phyloP scores from a whole-genome alignment of 1,284 basidiomycete species.

The Microbotryum silenes-acaulis region DNA sequence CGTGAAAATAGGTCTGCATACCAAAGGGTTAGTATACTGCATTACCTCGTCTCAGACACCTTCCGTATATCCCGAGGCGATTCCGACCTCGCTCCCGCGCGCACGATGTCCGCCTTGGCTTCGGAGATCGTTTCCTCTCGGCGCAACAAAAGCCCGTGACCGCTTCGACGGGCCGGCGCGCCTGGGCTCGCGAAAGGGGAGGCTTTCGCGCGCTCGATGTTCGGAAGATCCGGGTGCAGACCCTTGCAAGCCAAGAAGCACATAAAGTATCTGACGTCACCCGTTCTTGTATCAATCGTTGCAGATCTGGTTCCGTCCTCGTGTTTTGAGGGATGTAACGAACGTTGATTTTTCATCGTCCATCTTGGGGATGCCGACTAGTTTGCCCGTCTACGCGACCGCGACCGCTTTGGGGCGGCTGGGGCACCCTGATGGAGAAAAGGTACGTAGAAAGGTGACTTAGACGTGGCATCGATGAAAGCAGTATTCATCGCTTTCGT shows the following conservation, averaged over 20 bases:
- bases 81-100: too few relatives aligned
- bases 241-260: background rate
- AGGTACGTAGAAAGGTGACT: constrained; percentile 13
- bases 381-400: constrained; percentile 57
- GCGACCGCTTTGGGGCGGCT: constrained; percentile 63
- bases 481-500: background rate
- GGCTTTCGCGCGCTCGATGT: too few relatives aligned
- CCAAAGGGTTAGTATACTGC: constrained; percentile 42
- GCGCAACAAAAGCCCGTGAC: too few relatives aligned
- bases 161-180: too few relatives aligned
- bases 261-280: too few relatives aligned
- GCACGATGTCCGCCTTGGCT: too few relatives aligned
- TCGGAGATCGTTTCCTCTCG: too few relatives aligned
- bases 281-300: too few relatives aligned
- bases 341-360: constrained; percentile 73
- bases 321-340: constrained; percentile 73
- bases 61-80: too few relatives aligned
- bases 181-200: too few relatives aligned
- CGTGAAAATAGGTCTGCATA: constrained; percentile 83
- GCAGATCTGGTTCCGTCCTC: constrained; percentile 81
- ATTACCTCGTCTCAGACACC: too few relatives aligned
- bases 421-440: constrained; percentile 46
- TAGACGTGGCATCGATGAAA: background rate
- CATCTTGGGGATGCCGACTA: constrained; percentile 53
- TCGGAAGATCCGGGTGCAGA: constrained; percentile 45